Conservation (phyloP, 2,329 filamentous ascomycete genomes). For the Ophiognomonia clavigignenti-juglandacearum region DNA sequence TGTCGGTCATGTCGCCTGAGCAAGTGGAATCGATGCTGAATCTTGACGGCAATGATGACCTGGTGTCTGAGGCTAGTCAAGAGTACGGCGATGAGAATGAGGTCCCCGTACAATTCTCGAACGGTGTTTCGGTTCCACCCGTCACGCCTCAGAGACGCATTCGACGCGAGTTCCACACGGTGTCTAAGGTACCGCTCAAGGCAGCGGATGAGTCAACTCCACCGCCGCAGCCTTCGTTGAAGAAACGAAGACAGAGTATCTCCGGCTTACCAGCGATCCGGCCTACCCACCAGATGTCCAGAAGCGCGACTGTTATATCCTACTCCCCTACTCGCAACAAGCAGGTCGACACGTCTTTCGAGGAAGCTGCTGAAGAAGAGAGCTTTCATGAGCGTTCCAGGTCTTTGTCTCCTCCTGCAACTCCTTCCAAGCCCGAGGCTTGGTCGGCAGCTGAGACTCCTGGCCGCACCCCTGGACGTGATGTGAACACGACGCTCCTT, state of each 20-base stretch:
- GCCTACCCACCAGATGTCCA: slow-evolving; percentile 34
- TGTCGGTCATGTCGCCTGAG: slow-evolving; percentile 49
- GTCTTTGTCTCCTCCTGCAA: slow-evolving; percentile 28
- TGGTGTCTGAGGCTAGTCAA: slow-evolving; percentile 57
- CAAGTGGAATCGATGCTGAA: slow-evolving; percentile 30
- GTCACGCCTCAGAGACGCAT: slow-evolving; percentile 52
- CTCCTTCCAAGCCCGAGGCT: slow-evolving; percentile 42
- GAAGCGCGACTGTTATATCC: slow-evolving; percentile 49
- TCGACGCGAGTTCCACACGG: slow-evolving; percentile 62
- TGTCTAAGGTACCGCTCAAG: slow-evolving; percentile 73
- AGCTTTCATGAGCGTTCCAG: slow-evolving; percentile 18
- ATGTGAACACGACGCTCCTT: slow-evolving; percentile 51
- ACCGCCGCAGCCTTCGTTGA: slow-evolving; percentile 31
- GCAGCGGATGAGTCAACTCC: slow-evolving; percentile 56
- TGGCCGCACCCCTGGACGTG: slow-evolving; percentile 49
- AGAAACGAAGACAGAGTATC: slow-evolving; percentile 46
- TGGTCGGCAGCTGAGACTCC: slow-evolving; percentile 55
- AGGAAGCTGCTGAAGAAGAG: slow-evolving; percentile 18
- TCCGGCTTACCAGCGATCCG: slow-evolving; percentile 42
- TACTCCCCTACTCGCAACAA: slow-evolving; percentile 46
- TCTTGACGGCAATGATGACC: slow-evolving; percentile 38
- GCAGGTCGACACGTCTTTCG: slow-evolving; percentile 23
- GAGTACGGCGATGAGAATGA: slow-evolving; percentile 65
- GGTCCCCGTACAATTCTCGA: slow-evolving; percentile 33
- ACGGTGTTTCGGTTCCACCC: slow-evolving; percentile 29